A percentile compares a stretch with the other conserved stretches of the same genome.
Evolutionary conservation across 1,284 basidiomycete species (phyloP).

Genomic region (Naganishia sp.): DNA sequence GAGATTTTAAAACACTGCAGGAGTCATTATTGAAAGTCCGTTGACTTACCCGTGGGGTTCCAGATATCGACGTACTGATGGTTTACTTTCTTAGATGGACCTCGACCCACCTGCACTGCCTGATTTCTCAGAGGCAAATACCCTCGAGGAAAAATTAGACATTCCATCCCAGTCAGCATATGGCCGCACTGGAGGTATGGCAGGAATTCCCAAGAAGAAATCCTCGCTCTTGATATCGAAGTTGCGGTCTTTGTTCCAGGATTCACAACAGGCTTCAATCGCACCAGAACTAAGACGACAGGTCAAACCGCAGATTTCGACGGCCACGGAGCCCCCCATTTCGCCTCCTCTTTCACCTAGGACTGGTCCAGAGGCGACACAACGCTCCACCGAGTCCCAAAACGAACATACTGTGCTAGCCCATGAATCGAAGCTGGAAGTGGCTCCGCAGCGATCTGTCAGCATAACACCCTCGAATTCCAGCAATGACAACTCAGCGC

Average conservation of each 20-base stretch:
- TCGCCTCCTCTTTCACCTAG: not conserved
- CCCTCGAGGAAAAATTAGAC: too few species aligned
- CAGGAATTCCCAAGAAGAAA: conserved; percentile 12
- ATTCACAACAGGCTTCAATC: not conserved
- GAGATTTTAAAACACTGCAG: conserved; percentile 4
- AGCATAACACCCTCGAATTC: conserved; percentile 21
- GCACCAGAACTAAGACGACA: not conserved
- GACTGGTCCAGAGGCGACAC: not conserved
- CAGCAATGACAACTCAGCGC: not conserved
- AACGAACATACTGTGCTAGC: too few species aligned
- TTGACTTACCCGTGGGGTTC: not conserved
- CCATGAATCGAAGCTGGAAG: too few species aligned
- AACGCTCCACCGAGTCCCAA: too few species aligned
- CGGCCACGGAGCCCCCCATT: not conserved
- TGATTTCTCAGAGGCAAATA: too few species aligned
- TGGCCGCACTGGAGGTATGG: too few species aligned
- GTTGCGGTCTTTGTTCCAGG: conserved; percentile 13
- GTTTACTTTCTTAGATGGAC: not conserved
- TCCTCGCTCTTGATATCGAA: conserved; percentile 15
- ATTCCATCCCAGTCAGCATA: too few species aligned
- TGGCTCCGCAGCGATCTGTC: not conserved
- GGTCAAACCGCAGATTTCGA: not conserved
- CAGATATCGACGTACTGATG: not conserved
- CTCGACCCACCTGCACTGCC: too few species aligned
- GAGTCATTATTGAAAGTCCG: not conserved